Base-by-base conservation (phyloP, 2,329 filamentous ascomycete species). In the Trichoderma gracile region DNA sequence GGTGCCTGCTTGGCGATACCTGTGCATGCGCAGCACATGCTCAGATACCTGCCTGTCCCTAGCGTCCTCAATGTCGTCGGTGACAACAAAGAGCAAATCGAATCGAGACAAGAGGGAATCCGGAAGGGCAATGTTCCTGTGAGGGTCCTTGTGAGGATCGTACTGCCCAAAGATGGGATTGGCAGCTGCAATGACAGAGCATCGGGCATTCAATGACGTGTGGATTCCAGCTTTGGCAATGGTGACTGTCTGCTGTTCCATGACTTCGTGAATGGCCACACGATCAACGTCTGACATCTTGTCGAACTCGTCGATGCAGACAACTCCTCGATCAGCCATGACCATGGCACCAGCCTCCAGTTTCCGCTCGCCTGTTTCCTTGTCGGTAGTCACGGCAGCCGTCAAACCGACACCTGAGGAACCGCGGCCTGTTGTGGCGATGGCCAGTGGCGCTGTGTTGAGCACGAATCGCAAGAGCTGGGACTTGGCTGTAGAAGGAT, bases 221-320 rank as follows among this genome's bases (percentile, higher is more conserved):
- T 99, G 95, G 65, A 99, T 99, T 69, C 95, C 95, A 1, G 95
- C 95, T 80, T 99, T 99, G 59, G 95, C 95, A 73, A 99, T 99
- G 15, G 95, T 99, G 66, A 99, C 95, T 0, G 95, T 99, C 79
- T 99, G 95, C 80, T 99, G 95, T 79, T 99, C 95, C 95, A 99
- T 99, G 69, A 99, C 95, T 91, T 99, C 95, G 85, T 99, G 95
- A 71, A 99, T 99, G 53, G 95, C 95, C 4, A 99, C 95, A 75
- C 95, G 88, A 78, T 99, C 95, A 65, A 98, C 89, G 74, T 99
- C 95, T 64, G 93, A 97, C 95, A 99, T 99, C 78, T 99, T 99
- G 81, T 99, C 95, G 71, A 99, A 99, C 74, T 99, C 95, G 75
- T 99, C 95, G 69, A 99, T 99, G 80, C 95, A 99, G 40, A 99